These are phyloP conservation scores for Cyberlindnera euphorbiiphila DNA, from an alignment of 805 yeast genomes.

Conservation along the genomic window DNA sequence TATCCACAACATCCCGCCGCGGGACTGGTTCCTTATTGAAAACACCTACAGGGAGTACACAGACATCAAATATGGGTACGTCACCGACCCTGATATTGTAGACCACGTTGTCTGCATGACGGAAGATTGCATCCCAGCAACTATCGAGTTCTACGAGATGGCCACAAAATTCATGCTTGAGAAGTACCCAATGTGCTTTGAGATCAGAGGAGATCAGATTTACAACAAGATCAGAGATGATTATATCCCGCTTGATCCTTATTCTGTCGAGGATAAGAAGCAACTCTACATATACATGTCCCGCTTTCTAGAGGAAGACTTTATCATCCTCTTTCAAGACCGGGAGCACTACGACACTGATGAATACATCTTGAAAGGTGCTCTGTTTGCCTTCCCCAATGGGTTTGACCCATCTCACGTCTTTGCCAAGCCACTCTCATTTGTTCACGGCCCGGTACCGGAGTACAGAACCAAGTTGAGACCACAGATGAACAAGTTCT, in stretches of 20 bases:
- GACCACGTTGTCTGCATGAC: slow-evolving; percentile 35
- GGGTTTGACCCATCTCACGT: slow-evolving; percentile 64
- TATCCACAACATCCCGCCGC: slow-evolving; percentile 41
- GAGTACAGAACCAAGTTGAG: slow-evolving; percentile 53
- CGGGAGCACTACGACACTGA: slow-evolving; percentile 38
- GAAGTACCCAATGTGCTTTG: slow-evolving; percentile 27
- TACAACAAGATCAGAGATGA: slow-evolving; percentile 27
- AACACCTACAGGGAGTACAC: slow-evolving; percentile 49
- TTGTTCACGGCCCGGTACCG: slow-evolving; percentile 71
- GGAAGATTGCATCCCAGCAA: slow-evolving; percentile 22
- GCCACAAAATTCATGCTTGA: slow-evolving; percentile 23
- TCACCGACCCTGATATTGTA: slow-evolving; percentile 31
- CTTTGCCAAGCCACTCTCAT: slow-evolving; percentile 50
- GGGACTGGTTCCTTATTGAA: slow-evolving; percentile 61
- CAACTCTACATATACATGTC: slow-evolving; percentile 19
- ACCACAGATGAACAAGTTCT: slow-evolving; percentile 64
- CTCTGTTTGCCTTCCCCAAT: slow-evolving; percentile 60
- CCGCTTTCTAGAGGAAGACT: slow-evolving; percentile 33
- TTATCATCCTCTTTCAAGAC: slow-evolving; percentile 45
- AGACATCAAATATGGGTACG: slow-evolving; percentile 34
- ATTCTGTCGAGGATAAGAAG: slow-evolving; percentile 20
- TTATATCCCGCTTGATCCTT: slow-evolving; percentile 25
- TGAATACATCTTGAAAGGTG: slow-evolving; percentile 57
- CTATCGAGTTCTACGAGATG: slow-evolving; percentile 25
- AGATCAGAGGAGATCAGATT: slow-evolving; percentile 21